Evolutionary conservation across 768 basidiomycete species (phyloP).

Genomic region (Lentinula aciculospora): DNA sequence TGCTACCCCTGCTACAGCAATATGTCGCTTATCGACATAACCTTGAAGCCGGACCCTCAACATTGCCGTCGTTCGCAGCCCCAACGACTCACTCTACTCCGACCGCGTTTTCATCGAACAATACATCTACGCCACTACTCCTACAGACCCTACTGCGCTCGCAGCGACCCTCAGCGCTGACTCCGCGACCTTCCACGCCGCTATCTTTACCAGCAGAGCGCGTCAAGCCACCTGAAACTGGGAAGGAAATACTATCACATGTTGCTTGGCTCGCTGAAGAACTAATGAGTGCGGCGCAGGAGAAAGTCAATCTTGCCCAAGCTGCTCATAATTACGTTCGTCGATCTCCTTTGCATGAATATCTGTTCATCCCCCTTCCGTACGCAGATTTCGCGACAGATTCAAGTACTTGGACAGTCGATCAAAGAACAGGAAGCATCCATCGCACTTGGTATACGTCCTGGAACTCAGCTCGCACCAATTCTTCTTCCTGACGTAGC

Average conservation of each 20-base stretch:
- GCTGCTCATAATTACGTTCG: conserved; percentile 67
- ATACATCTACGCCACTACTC: not conserved
- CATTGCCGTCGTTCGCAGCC: not conserved
- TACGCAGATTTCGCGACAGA: conserved; percentile 70
- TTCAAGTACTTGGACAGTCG: conserved; percentile 72
- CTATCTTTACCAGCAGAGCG: conserved; percentile 19
- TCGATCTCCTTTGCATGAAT: conserved; percentile 1
- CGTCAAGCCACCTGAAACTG: conserved; percentile 26
- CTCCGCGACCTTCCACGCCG: conserved; percentile 4
- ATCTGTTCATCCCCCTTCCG: not conserved
- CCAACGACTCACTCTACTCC: not conserved
- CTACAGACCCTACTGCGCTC: not conserved
- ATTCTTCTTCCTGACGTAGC: conserved; percentile 59
- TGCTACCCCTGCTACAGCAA: conserved; percentile 38
- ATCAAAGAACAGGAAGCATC: conserved; percentile 56
- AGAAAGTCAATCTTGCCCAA: conserved; percentile 73
- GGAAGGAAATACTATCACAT: conserved; percentile 46
- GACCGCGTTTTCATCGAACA: not conserved
- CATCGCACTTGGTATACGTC: conserved; percentile 45
- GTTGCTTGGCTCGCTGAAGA: conserved; percentile 60
- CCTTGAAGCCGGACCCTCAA: conserved; percentile 1
- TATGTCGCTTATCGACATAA: conserved; percentile 31
- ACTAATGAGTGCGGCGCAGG: conserved; percentile 58
- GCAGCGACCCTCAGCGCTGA: not conserved
- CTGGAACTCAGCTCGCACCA: conserved; percentile 41